phyloP scores from a whole-genome alignment of 495 filamentous ascomycete genomes.

The Aspergillus funiculosus region DNA sequence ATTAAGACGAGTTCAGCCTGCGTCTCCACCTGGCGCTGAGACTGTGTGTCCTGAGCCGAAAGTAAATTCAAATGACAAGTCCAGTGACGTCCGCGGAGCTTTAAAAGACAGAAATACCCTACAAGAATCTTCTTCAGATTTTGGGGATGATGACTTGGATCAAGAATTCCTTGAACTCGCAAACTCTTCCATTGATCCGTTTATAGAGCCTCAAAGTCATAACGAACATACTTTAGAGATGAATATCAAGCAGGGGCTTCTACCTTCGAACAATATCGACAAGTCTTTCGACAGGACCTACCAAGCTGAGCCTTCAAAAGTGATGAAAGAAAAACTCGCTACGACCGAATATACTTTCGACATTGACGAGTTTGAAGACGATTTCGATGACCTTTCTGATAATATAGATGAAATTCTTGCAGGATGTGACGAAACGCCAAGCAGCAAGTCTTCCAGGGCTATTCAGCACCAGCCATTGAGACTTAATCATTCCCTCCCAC shows the following conservation, averaged over 20 bases:
- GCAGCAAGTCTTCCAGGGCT: constrained; percentile 37
- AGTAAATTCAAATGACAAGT: constrained; percentile 9
- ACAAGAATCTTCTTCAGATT: constrained; percentile 48
- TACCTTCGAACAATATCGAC: not conserved
- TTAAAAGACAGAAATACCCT: constrained; percentile 12
- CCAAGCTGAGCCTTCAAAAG: not conserved
- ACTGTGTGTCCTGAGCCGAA: constrained; percentile 7
- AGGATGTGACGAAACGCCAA: constrained; percentile 39
- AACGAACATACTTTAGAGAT: constrained; percentile 2
- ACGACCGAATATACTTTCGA: constrained; percentile 26
- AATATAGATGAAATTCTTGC: constrained; percentile 39
- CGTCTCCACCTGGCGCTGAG: constrained; percentile 44
- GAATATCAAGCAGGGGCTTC: not conserved
- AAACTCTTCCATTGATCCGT: constrained; percentile 35
- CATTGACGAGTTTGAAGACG: constrained; percentile 61
- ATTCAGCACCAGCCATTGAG: constrained; percentile 2
- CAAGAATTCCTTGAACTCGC: constrained; percentile 47
- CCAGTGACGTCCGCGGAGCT: constrained; percentile 5
- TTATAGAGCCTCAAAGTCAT: constrained; percentile 19
- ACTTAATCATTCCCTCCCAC: constrained; percentile 8
- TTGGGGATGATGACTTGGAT: constrained; percentile 57
- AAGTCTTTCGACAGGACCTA: not conserved
- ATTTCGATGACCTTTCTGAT: constrained; percentile 56
- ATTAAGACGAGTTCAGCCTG: constrained; percentile 34
- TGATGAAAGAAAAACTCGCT: constrained; percentile 44